phyloP scores from a whole-genome alignment of 2,329 filamentous ascomycete genomes.

The Mycocentrospora acerina region DNA sequence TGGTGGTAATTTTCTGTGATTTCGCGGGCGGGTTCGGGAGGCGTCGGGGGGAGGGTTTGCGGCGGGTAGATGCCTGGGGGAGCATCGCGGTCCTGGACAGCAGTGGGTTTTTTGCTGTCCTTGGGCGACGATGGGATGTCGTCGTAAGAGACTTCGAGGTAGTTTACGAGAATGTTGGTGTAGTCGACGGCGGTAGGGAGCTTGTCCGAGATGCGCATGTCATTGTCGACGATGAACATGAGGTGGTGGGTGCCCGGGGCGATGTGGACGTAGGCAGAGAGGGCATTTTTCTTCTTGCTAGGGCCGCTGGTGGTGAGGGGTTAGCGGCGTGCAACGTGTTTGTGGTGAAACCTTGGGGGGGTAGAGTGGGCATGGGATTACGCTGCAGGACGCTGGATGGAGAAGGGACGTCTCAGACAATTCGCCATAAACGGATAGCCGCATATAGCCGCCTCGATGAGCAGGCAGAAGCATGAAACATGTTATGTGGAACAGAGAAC shows the following conservation, averaged over 20 bases:
- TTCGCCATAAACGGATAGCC: too few relatives aligned
- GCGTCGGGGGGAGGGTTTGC: constrained; percentile 39
- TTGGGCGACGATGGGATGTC: constrained; percentile 53
- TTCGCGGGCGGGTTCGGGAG: constrained; percentile 29
- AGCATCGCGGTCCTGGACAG: constrained; percentile 29
- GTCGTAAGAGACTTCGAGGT: constrained; percentile 86
- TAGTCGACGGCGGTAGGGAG: constrained; percentile 96
- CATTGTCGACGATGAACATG: constrained; percentile 91
- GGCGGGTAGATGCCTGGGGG: constrained; percentile 31
- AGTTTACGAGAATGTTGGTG: constrained; percentile 97
- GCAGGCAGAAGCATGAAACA: too few relatives aligned
- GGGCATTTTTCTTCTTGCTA: constrained; percentile 56
- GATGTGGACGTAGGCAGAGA: constrained; percentile 77
- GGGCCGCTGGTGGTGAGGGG: constrained; percentile 33
- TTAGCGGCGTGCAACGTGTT: constrained; percentile 22
- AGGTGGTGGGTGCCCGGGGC: constrained; percentile 94
- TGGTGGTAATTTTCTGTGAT: constrained; percentile 63
- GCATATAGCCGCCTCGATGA: too few relatives aligned
- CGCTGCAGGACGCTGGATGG: too few relatives aligned
- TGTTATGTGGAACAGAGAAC: too few relatives aligned
- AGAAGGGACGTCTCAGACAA: too few relatives aligned
- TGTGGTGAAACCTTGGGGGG: constrained; percentile 38
- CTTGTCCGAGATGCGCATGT: constrained; percentile 85
- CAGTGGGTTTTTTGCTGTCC: constrained; percentile 16
- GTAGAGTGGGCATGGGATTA: too few relatives aligned